Evolutionary conservation across 371 early-diverging fungal genomes (phyloP).

Genomic region (Nematocida ironsii): DNA sequence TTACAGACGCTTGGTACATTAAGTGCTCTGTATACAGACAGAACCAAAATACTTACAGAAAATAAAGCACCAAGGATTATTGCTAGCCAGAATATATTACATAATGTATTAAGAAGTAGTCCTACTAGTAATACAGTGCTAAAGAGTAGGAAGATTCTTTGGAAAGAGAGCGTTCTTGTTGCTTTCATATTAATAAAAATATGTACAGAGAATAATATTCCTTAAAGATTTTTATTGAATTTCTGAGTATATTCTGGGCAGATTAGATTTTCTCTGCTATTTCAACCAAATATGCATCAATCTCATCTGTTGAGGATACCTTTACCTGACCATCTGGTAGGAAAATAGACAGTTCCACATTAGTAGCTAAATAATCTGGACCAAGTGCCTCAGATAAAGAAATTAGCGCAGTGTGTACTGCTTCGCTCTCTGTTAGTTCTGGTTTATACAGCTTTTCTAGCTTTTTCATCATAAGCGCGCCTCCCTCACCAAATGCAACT

Average conservation of each 20-base stretch:
- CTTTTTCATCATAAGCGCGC: constrained; percentile 66
- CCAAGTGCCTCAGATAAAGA: constrained; percentile 68
- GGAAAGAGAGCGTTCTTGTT: not conserved
- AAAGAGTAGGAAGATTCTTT: not conserved
- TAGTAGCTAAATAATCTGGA: constrained; percentile 62
- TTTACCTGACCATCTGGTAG: constrained; percentile 34
- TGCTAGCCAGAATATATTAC: not conserved
- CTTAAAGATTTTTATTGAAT: constrained; percentile 10
- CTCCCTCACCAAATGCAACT: constrained; percentile 64
- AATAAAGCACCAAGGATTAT: not conserved
- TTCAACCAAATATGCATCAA: constrained; percentile 63
- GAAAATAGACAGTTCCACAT: constrained; percentile 65
- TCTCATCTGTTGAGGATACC: constrained; percentile 56
- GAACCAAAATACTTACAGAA: not conserved
- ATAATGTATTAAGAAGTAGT: not conserved
- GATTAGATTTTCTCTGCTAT: constrained; percentile 65
- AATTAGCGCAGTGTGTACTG: constrained; percentile 58
- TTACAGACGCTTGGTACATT: constrained; percentile 6
- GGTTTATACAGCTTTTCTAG: constrained; percentile 66
- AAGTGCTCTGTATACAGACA: not conserved
- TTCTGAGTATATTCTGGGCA: not conserved
- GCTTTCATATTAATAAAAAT: constrained; percentile 23
- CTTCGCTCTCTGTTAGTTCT: constrained; percentile 43
- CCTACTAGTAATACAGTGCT: not conserved
- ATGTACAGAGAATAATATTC: not conserved